Evolutionary conservation across 2,329 filamentous ascomycete genomes (phyloP).

Genomic region (Xylariales sp.): DNA sequence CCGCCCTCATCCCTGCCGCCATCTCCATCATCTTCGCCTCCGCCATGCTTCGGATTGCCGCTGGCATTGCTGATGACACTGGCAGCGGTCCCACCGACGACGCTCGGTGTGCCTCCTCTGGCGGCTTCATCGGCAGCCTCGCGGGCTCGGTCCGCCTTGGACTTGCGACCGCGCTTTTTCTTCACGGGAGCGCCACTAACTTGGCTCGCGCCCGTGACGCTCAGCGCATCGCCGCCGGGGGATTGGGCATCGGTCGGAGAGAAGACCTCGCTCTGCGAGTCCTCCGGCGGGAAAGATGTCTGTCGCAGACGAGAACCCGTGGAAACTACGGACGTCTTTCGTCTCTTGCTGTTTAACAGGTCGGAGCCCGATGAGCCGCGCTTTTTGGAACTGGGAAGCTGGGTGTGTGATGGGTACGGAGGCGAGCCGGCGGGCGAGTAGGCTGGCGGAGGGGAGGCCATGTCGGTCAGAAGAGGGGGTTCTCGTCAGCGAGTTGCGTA

Average conservation of each 20-base stretch:
- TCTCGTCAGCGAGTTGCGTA: not conserved
- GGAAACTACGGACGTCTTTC: slow-evolving; percentile 65
- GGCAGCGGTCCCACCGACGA: slow-evolving; percentile 39
- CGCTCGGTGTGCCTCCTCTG: slow-evolving; percentile 30
- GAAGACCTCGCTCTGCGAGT: slow-evolving; percentile 28
- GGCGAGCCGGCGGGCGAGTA: slow-evolving; percentile 52
- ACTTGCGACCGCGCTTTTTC: slow-evolving; percentile 60
- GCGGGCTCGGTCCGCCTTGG: slow-evolving; percentile 50
- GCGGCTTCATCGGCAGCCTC: slow-evolving; percentile 40
- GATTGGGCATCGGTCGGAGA: slow-evolving; percentile 57
- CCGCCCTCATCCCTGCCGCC: slow-evolving; percentile 49
- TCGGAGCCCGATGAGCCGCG: slow-evolving; percentile 54
- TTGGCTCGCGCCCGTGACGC: slow-evolving; percentile 58
- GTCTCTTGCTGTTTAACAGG: slow-evolving; percentile 55
- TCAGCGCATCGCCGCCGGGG: slow-evolving; percentile 59
- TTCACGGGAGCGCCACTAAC: slow-evolving; percentile 43
- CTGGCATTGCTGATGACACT: slow-evolving; percentile 38
- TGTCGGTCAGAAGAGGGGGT: slow-evolving; percentile 18
- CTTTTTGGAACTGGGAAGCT: slow-evolving; percentile 58
- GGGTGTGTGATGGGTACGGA: slow-evolving; percentile 45
- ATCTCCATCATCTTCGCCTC: slow-evolving; percentile 51
- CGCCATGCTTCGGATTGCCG: slow-evolving; percentile 37
- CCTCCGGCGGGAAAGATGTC: slow-evolving; percentile 73
- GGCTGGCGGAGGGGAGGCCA: slow-evolving; percentile 53
- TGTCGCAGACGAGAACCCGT: slow-evolving; percentile 61